Base-by-base conservation (phyloP, 1,284 basidiomycete genomes). In the Ganoderma lingzhi region DNA sequence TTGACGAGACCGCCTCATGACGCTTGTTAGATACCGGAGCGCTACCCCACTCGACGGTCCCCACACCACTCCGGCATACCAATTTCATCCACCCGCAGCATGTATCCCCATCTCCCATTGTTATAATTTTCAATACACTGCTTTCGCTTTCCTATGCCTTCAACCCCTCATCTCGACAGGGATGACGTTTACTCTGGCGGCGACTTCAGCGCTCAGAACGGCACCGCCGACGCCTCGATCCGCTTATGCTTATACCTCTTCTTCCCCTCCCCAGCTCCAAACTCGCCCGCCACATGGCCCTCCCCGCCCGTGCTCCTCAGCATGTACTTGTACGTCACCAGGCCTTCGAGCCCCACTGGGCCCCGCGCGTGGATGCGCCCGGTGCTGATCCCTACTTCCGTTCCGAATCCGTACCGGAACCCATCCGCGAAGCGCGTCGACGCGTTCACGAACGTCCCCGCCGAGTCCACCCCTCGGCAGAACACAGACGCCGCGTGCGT, bases 351-450 rank as follows among this genome's bases (percentile, higher is more conserved):
- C 0, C 98, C 98, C 1, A 99, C 98, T 0, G 98, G 98, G 2
- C 98, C 98, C 39, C 98, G 86, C 2, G 98, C 97, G 78, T 99
- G 98, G 65, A 98, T 98, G 76, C 95, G 92, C 2, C 96, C 96
- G 0, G 98, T 99, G 78, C 93, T 94, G 78, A 99, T 98, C 10
- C 98, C 98, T 0, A 99, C 97, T 82, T 99, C 98, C 1, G 98
- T 97, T 1, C 98, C 98, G 73, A 98, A 95, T 0, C 98, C 98
- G 80, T 96, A 99, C 67, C 98, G 84, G 82, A 97, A 99, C 1
- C 98, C 98, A 80, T 99, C 98, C 0, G 97, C 94, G 78, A 99
- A 99, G 60, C 98, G 88, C 9, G 98, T 98, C 73, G 92, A 95
- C 3, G 96, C 95, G 76, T 99, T 99, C 72, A 98, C 89, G 77